Base-by-base conservation (phyloP, 225 moss, liverwort and hornwort genomes). In the Polytrichum commune region DNA sequence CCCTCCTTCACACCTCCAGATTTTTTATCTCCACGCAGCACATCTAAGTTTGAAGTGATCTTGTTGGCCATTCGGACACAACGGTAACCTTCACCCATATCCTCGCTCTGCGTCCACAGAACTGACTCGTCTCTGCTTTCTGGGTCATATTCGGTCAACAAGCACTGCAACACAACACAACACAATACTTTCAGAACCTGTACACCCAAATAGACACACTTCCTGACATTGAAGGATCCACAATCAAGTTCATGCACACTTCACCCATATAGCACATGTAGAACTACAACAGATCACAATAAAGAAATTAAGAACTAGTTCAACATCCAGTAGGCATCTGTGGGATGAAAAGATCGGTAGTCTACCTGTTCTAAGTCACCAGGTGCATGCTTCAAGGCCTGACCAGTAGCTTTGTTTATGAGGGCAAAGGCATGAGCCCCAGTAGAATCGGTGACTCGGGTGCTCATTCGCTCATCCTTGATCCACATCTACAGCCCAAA, bases 1-100 rank as follows among this genome's bases (percentile, higher is more conserved):
- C 97, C 94, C 2, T 89, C 87, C 32, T 90, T 79, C 18, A 98
- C 75, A 2, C 92, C 87, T 18, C 94, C 94, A 1, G 85, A 85
- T 65, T 87, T 80, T 68, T 92, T 81, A 18, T 85, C 88, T 26
- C 86, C 94, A 10, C 79, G 91, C 25, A 90, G 85, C 0, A 91
- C 91, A 63, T 94, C 94, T 26, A 98, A 73, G 69, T 94, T 98
- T 7, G 86, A 85, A 2, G 80, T 19, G 65, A 87, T 84, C 23
- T 88, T 78, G 22, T 67, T 86, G 53, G 89, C 87, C 35, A 89
- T 60, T 58, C 97, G 97, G 26, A 97, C 18, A 56, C 92, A 92
- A 46, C 72, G 88, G 55, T 80, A 94, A 7, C 92, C 94, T 0
- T 94, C 73, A 18, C 88, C 88, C 70, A 83, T 85, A 22, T 94